Base-by-base conservation (phyloP, 2,329 filamentous ascomycete genomes). In the Geosmithia flava region DNA sequence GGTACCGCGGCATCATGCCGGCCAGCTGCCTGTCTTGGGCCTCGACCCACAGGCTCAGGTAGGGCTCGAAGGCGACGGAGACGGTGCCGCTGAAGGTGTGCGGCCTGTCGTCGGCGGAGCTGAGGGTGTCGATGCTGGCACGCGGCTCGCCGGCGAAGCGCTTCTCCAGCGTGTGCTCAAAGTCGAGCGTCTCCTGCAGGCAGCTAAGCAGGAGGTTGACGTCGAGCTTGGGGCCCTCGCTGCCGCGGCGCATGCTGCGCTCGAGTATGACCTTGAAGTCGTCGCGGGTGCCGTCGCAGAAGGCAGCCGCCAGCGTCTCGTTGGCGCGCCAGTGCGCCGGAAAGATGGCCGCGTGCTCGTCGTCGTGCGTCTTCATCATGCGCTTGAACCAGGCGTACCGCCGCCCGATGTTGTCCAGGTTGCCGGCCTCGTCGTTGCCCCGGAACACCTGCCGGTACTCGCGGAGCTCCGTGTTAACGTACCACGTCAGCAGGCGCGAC, bases 371-470 rank as follows among this genome's bases (percentile, higher is more conserved):
- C 71, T 95, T 95, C 65, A 97, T 75, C 78, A 91, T 95, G 52
- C 94, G 80, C 63, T 87, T 88, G 66, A 97, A 95, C 93, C 93
- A 98, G 6, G 90, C 85, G 63, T 97, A 98, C 53, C 93, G 75
- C 52, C 93, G 78, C 5, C 90, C 88, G 51, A 98, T 98, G 58
- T 98, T 98, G 72, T 98, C 93, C 60, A 98, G 68, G 51, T 84
- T 95, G 7, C 91, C 93, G 5, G 93, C 93, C 69, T 98, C 93
- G 61, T 98, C 93, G 58, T 93, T 97, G 39, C 91, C 91, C 41
- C 90, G 79, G 65, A 98, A 98, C 0, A 98, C 87, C 59, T 95
- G 88, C 47, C 93, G 79, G 62, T 98, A 98, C 68, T 98, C 93
- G 46, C 93, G 80, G 54, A 98, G 71, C 68, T 96, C 87, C 2